Conservation (phyloP, 1,139 yeast genomes). For the Saccharomycopsis hybrid region DNA sequence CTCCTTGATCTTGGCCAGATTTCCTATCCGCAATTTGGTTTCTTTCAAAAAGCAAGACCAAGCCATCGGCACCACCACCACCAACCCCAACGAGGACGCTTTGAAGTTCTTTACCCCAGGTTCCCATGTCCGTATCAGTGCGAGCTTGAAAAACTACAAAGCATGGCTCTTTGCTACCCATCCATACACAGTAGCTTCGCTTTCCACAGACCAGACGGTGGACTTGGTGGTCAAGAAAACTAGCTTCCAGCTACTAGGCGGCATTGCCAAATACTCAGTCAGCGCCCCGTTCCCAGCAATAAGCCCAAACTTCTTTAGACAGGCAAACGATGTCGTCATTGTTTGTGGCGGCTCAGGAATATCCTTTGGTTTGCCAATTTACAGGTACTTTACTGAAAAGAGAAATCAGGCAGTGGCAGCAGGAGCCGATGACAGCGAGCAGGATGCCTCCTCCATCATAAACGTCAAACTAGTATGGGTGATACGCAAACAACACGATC, state of each 20-base stretch:
- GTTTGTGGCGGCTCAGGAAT: conserved; percentile 87
- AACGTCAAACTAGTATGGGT: conserved; percentile 43
- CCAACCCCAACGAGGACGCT: not conserved
- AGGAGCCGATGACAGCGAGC: too few relatives aligned
- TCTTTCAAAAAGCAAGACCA: not conserved
- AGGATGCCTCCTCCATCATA: not conserved
- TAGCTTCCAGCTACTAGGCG: conserved; percentile 25
- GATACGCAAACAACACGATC: conserved; percentile 38
- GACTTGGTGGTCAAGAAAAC: conserved; percentile 38
- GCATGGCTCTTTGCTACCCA: conserved; percentile 55
- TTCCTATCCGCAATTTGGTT: conserved; percentile 24
- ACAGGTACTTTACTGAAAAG: conserved; percentile 32
- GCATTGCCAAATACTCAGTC: conserved; percentile 26
- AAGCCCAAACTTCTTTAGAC: conserved; percentile 29
- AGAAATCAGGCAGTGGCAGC: conserved; percentile 13
- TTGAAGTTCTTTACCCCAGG: conserved; percentile 33
- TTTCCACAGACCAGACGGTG: conserved; percentile 43
- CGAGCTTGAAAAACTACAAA: conserved; percentile 29
- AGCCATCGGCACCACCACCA: not conserved
- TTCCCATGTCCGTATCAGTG: conserved; percentile 41
- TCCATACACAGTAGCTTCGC: conserved; percentile 76
- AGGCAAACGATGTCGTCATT: conserved; percentile 49
- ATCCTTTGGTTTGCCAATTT: conserved; percentile 64
- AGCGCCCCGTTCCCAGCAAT: conserved; percentile 30
- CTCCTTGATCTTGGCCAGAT: conserved; percentile 28